Conservation (phyloP, 1,139 yeast species). For the Candida frijolesensis region DNA sequence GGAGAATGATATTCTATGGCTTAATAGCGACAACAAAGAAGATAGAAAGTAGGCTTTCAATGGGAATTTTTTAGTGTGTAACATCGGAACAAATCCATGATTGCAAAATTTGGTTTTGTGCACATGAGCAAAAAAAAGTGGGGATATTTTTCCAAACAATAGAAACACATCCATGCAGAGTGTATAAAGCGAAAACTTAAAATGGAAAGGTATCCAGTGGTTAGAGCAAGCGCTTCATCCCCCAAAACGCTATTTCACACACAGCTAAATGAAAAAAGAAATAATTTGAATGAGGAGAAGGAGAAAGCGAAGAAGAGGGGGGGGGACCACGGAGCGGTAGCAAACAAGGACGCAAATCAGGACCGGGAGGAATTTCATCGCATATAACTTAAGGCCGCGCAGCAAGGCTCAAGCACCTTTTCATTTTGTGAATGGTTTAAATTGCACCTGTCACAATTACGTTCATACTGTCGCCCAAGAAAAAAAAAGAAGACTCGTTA, state of each 20-base stretch:
- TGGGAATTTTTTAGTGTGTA: too few species aligned
- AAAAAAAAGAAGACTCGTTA: background rate
- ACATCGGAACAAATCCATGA: background rate
- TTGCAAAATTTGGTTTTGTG: background rate
- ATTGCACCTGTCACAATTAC: background rate
- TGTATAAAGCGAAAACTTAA: background rate
- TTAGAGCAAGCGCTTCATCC: too few species aligned
- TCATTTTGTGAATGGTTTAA: background rate
- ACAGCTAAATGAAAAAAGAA: too few species aligned
- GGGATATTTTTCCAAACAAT: background rate
- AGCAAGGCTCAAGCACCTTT: background rate
- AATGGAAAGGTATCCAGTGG: background rate
- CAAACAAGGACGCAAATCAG: background rate
- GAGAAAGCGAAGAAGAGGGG: background rate
- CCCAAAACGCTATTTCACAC: too few species aligned
- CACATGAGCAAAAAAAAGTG: background rate
- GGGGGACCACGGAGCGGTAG: background rate
- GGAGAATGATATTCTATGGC: too few species aligned
- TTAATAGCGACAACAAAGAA: too few species aligned
- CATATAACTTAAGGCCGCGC: background rate
- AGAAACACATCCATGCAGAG: background rate
- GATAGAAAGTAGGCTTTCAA: too few species aligned
- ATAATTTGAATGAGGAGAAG: too few species aligned
- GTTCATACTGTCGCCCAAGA: background rate
- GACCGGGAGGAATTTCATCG: background rate